Conservation (phyloP, 2,329 filamentous ascomycete genomes). For the Magnaporthiopsis rhizophila region DNA sequence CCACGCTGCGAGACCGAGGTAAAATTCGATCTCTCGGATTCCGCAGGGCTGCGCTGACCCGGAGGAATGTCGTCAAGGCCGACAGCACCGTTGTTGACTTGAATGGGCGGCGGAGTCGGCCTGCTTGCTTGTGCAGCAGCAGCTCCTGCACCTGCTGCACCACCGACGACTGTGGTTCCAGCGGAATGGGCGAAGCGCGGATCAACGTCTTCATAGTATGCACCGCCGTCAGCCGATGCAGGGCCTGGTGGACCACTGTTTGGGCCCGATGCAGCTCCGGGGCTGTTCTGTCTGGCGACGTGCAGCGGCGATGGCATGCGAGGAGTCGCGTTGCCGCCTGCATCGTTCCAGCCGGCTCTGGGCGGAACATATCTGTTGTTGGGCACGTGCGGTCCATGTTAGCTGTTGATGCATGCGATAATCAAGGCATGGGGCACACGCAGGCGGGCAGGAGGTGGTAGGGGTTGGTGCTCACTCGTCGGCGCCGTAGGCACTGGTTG, state of each 20-base stretch:
- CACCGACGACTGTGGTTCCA: conserved; percentile 22
- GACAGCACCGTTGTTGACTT: neutral
- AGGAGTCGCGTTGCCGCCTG: conserved; percentile 33
- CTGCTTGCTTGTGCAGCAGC: too few species aligned
- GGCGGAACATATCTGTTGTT: conserved; percentile 42
- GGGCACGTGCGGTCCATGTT: conserved; percentile 9
- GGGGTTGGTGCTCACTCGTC: conserved; percentile 53
- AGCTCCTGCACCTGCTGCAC: too few species aligned
- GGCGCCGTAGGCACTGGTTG: conserved; percentile 64
- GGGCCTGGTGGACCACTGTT: neutral
- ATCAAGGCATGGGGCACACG: neutral
- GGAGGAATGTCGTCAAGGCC: conserved; percentile 27
- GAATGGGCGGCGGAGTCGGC: conserved; percentile 1
- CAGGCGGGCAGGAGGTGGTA: too few species aligned
- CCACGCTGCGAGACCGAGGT: conserved; percentile 85
- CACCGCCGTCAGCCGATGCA: neutral
- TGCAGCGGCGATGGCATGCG: conserved; percentile 37
- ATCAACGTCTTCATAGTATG: conserved; percentile 83
- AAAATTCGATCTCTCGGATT: conserved; percentile 76
- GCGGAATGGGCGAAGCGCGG: conserved; percentile 61
- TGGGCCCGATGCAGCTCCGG: neutral
- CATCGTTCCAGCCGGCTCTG: conserved; percentile 47
- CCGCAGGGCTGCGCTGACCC: conserved; percentile 60
- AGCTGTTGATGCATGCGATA: conserved; percentile 10
- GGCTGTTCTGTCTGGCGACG: conserved; percentile 6